These are phyloP conservation scores for Aspergillus brunneoviolaceus DNA, from an alignment of 2,329 filamentous ascomycete genomes.

Conservation along the genomic window DNA sequence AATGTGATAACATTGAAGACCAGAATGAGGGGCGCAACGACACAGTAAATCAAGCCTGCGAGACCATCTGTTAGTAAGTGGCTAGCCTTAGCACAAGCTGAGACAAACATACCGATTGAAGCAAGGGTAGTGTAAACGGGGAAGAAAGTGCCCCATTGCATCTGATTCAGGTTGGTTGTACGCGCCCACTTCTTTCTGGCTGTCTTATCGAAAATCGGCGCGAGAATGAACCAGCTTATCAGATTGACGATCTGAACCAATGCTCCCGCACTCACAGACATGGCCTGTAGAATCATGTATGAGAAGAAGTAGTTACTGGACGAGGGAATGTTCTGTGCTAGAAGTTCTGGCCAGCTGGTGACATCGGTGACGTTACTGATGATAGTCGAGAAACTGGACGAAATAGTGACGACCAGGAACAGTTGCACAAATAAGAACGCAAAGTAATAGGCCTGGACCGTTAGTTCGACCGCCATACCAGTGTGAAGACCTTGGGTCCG, in stretches of 20 bases:
- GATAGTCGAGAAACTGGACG: conserved; percentile 68
- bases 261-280: conserved; percentile 86
- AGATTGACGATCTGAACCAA: conserved; percentile 80
- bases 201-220: conserved; percentile 80
- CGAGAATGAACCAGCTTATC: conserved; percentile 76
- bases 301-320: conserved; percentile 97
- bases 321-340: conserved; percentile 78
- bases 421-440: conserved; percentile 91
- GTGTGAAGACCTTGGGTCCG: conserved; percentile 78
- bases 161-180: conserved; percentile 72
- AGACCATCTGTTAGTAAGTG: conserved; percentile 10
- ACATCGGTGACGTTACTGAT: conserved; percentile 64
- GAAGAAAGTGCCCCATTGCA: conserved; percentile 92
- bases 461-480: conserved; percentile 71
- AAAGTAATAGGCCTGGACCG: conserved; percentile 93
- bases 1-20: conserved; percentile 94
- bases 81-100: neutral
- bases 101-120: conserved; percentile 65
- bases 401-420: conserved; percentile 87
- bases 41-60: conserved; percentile 72
- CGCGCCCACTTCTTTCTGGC: conserved; percentile 78
- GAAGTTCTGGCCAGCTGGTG: conserved; percentile 67
- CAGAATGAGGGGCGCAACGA: conserved; percentile 86
- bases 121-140: conserved; percentile 96
- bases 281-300: conserved; percentile 93